Conservation (phyloP, 2,329 filamentous ascomycete genomes). For the Zymoseptoria passerinii region DNA sequence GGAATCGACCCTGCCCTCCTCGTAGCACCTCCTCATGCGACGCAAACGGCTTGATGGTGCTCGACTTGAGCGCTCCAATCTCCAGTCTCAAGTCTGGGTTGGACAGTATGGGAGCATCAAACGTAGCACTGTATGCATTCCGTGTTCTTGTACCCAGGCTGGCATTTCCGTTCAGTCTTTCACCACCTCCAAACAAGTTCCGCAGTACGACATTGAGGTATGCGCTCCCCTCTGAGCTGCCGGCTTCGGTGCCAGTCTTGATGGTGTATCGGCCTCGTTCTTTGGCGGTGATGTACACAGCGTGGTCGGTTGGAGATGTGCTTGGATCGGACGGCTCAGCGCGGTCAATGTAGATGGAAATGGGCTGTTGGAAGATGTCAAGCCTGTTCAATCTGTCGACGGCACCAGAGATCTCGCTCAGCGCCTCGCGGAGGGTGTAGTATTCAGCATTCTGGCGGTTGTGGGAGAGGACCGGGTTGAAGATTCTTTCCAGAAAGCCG, state of each 20-base stretch:
- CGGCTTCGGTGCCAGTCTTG: constrained; percentile 90
- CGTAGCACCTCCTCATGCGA: constrained; percentile 85
- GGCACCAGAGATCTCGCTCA: constrained; percentile 61
- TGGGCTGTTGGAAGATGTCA: constrained; percentile 78
- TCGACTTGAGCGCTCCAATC: constrained; percentile 68
- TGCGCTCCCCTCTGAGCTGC: constrained; percentile 87
- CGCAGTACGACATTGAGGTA: constrained; percentile 81
- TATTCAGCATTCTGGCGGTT: constrained; percentile 38
- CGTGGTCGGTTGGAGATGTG: constrained; percentile 66
- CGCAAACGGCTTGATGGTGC: constrained; percentile 84
- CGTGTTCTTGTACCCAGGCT: constrained; percentile 83
- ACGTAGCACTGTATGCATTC: constrained; percentile 80
- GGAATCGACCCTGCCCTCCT: constrained; percentile 66
- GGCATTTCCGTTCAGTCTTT: constrained; percentile 78
- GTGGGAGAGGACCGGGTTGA: constrained; percentile 66
- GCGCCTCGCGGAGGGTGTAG: constrained; percentile 72
- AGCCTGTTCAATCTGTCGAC: constrained; percentile 71
- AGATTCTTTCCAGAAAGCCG: constrained; percentile 72
- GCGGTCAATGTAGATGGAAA: constrained; percentile 74
- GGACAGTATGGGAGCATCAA: constrained; percentile 73
- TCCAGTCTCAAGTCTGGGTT: constrained; percentile 75
- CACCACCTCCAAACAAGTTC: constrained; percentile 90
- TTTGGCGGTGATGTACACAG: constrained; percentile 66
- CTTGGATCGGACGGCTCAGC: constrained; percentile 60
- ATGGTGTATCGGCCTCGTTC: constrained; percentile 79